Evolutionary conservation across 805 yeast genomes (phyloP), one percentile per base, ranked within the genome.

Genomic region (Candida manassasensis): DNA sequence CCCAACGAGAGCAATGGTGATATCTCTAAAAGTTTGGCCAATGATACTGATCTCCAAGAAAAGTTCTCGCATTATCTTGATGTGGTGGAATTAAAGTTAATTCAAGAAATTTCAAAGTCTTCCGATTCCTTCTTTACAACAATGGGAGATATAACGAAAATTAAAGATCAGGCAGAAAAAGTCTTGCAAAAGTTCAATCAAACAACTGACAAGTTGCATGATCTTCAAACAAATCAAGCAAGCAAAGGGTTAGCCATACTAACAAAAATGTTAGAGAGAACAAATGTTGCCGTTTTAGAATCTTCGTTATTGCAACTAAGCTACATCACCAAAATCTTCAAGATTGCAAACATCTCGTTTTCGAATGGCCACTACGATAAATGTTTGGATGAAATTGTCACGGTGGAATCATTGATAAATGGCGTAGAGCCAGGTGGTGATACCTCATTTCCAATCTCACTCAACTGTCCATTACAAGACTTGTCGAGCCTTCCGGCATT

Each of bases 41-140:
- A 77, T 44, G 74, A 76, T 48, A 67, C 77, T 7, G 61, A 69
- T 15, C 56, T 89, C 12, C 95, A 83, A 49, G 95, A 87, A 29
- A 79, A 77, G 50, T 63, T 90, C 21, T 84, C 93, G 3, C 79
- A 79, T 59, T 87, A 88, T 50, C 66, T 93, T 37, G 97, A 93
- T 53, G 70, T 79, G 0, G 87, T 90, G 1, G 98, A 90, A 58
- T 68, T 84, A 24, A 81, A 83, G 41, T 61, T 90, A 27, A 83
- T 89, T 13, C 70, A 75, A 26, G 96, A 88, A 56, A 87, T 93
- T 21, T 82, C 95, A 3, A 75, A 76, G 43, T 83, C 96, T 0
- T 85, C 96, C 0, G 77, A 79, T 35, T 79, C 89, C 6, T 90
- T 93, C 52, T 88, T 88, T 59, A 77, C 77, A 34, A 89, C 96